Evolutionary conservation across 306 rosid species (phyloP), one percentile per base, ranked within the genome.

Genomic region (Vigna hirtella): DNA sequence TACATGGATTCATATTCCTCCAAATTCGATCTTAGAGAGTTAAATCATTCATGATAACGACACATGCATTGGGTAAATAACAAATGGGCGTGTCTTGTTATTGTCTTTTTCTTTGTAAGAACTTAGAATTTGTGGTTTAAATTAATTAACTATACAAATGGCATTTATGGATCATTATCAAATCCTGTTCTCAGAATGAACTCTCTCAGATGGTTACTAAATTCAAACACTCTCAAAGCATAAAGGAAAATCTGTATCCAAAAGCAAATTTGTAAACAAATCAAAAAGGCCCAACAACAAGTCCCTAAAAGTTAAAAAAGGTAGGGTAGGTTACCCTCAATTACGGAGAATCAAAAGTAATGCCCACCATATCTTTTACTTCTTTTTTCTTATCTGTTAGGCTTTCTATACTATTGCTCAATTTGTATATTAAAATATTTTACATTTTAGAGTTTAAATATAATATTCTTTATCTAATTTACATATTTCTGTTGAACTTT

Each of bases 301-400:
- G 65, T 22, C 28, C 66, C 51, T 53, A 72, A 53, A 50, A 70
- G 62, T 34, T 50, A 15, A 64, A 20, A 50, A 20, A 50, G 1
- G 26, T 13, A 53, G 14, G 13, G 24, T 22, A 16, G 14, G 13
- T 38, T 52, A 26, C 36, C 81, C 81, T 53, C 5, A 66, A 77
- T 77, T 30, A 13, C 45, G 74, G 81, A 74, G 67, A 68, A 56
- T 67, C 4, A 13, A 68, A 77, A 56, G n/a, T 53, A 42, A 28
- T 77, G 67, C 47, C 16, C 32, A 53, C 76, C 50, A 53, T 9
- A 42, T 38, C 9, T 50, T 50, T 64, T 26, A 51, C 12, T 38
- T 15, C 2, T 5, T 32, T 26, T 65, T 66, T 65, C 69, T 63
- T 24, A 40, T 40, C 45, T 8, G 45, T 40, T 40, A 42, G 13